These are phyloP conservation scores for Botrytis sinoallii DNA, from an alignment of 2,329 filamentous ascomycete genomes.

Conservation along the genomic window DNA sequence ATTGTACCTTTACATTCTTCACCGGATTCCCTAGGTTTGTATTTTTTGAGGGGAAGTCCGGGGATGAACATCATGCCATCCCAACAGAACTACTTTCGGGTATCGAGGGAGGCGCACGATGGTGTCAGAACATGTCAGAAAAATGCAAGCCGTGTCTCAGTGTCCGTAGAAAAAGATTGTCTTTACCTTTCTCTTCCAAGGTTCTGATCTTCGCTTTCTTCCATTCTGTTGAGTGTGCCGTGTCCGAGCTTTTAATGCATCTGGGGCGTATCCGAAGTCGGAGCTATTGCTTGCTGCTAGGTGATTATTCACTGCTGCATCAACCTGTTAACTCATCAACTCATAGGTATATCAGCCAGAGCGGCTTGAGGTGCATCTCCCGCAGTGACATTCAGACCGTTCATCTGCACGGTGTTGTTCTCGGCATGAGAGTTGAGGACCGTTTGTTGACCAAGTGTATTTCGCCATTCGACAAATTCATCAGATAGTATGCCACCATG, in stretches of 20 bases:
- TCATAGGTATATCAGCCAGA: background rate
- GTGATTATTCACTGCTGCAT: constrained; percentile 1
- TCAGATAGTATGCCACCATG: constrained; percentile 73
- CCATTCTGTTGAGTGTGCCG: background rate
- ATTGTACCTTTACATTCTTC: background rate
- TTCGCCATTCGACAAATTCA: constrained; percentile 72
- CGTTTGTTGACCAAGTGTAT: constrained; percentile 26
- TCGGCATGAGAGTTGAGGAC: background rate
- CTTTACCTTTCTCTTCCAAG: background rate
- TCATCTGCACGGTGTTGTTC: background rate
- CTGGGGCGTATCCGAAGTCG: background rate
- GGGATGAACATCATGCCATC: background rate
- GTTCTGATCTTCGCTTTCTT: background rate
- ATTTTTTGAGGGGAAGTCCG: constrained; percentile 15
- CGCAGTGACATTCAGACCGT: background rate
- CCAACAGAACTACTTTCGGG: constrained; percentile 5
- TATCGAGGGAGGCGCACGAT: background rate
- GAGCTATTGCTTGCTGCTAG: constrained; percentile 9
- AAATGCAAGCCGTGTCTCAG: constrained; percentile 6
- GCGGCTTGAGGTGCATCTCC: background rate
- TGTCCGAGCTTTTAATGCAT: background rate
- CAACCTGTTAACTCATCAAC: background rate
- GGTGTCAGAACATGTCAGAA: background rate
- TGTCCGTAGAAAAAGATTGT: background rate
- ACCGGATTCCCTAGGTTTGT: background rate